phyloP scores from a whole-genome alignment of 352 stramenopile genomes.

The Phytophthora sp. region DNA sequence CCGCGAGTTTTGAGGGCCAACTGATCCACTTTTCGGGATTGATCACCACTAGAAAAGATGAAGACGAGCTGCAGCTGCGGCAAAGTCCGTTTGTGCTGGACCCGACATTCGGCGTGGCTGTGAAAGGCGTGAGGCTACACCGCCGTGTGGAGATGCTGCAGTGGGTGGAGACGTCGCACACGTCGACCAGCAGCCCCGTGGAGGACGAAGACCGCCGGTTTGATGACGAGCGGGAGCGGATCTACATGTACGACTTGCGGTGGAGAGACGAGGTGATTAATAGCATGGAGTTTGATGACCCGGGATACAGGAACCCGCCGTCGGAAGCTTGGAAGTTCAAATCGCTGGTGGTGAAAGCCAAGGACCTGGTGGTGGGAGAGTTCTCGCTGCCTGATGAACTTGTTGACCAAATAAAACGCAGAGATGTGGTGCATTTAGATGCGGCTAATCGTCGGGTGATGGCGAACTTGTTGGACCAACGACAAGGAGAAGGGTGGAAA shows the following conservation, averaged over 20 bases:
- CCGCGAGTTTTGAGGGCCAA: constrained; percentile 26
- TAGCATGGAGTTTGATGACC: constrained; percentile 64
- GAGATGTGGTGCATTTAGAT: constrained; percentile 58
- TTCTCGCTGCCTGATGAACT: constrained; percentile 61
- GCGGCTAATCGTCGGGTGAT: constrained; percentile 52
- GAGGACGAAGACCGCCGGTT: constrained; percentile 53
- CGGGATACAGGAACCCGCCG: constrained; percentile 67
- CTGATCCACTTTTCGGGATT: constrained; percentile 55
- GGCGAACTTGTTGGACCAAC: constrained; percentile 59
- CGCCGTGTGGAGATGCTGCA: constrained; percentile 83
- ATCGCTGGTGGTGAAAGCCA: constrained; percentile 34
- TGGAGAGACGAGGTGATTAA: constrained; percentile 63
- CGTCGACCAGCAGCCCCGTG: constrained; percentile 43
- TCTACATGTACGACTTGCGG: constrained; percentile 73
- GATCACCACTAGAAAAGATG: constrained; percentile 47
- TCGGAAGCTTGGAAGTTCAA: constrained; percentile 59
- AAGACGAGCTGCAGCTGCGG: constrained; percentile 24
- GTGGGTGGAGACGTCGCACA: constrained; percentile 81
- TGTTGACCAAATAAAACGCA: constrained; percentile 72
- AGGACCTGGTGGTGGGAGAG: constrained; percentile 62
- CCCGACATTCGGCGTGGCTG: constrained; percentile 60
- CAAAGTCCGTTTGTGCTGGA: constrained; percentile 68
- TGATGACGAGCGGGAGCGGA: constrained; percentile 65
- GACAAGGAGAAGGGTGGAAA: constrained; percentile 48
- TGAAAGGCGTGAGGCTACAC: constrained; percentile 67